Evolutionary conservation across 139 green algal genomes (phyloP).

Genomic region (Raphidocelis subcapitata): DNA sequence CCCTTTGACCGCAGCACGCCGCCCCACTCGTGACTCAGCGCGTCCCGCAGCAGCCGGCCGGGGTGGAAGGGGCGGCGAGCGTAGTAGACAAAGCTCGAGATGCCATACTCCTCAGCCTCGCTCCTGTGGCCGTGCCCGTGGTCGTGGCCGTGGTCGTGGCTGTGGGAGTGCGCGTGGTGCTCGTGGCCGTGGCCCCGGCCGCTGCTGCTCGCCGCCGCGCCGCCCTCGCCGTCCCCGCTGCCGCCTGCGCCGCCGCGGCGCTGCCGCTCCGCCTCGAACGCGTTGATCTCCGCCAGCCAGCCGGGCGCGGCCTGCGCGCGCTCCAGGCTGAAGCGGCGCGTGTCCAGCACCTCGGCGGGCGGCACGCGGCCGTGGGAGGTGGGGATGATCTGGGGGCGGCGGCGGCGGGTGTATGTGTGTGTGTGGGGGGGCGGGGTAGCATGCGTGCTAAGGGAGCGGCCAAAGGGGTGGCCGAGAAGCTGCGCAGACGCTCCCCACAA

Average conservation of each 20-base stretch:
- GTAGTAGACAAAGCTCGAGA: constrained; percentile 60
- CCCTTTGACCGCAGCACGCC: constrained; percentile 62
- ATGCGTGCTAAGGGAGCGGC: too few species aligned
- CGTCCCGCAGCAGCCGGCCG: constrained; percentile 37
- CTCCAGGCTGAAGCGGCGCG: constrained; percentile 54
- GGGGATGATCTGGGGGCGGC: too few species aligned
- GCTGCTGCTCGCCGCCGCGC: background rate
- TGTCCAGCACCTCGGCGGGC: constrained; percentile 42
- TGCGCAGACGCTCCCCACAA: too few species aligned
- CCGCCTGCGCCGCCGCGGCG: background rate
- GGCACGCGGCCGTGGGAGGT: constrained; percentile 25
- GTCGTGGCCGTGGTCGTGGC: constrained; percentile 7
- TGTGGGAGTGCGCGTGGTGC: background rate
- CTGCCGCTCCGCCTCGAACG: constrained; percentile 35
- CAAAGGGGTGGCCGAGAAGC: too few species aligned
- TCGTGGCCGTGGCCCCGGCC: background rate
- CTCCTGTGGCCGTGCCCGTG: constrained; percentile 14
- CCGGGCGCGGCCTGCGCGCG: constrained; percentile 42
- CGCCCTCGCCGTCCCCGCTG: background rate
- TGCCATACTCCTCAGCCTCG: constrained; percentile 49
- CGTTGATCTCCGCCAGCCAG: constrained; percentile 55
- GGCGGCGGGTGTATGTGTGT: too few species aligned
- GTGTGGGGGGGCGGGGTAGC: too few species aligned
- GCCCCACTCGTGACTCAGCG: constrained; percentile 41
- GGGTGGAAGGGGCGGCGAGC: constrained; percentile 60